Evolutionary conservation across 2,329 filamentous ascomycete species (phyloP).

Genomic region (Ceratocystis alfenasii): DNA sequence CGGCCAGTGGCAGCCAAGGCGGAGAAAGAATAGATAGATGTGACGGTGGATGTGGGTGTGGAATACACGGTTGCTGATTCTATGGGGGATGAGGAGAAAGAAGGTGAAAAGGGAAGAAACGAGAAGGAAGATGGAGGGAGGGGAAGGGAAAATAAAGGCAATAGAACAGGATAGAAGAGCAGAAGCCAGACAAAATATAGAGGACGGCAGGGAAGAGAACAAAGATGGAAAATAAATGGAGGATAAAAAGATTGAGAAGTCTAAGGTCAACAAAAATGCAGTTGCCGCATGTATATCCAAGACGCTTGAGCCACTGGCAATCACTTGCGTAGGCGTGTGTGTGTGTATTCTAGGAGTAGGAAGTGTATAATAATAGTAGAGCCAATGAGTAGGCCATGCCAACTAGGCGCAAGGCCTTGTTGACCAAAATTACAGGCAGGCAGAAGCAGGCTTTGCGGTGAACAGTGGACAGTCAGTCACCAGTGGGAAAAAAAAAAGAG

Average conservation of each 20-base stretch:
- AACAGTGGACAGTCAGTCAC: too few species aligned
- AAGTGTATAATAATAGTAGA: slow-evolving; percentile 11
- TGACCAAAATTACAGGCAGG: background rate
- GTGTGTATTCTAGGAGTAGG: slow-evolving; percentile 6
- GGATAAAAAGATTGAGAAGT: background rate
- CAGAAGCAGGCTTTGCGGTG: background rate
- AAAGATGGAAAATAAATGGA: background rate
- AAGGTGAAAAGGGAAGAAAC: background rate
- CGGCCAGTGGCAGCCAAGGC: background rate
- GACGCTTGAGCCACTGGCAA: slow-evolving; percentile 9
- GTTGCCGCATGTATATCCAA: background rate
- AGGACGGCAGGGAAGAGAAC: background rate
- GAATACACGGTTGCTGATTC: background rate
- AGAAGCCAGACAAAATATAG: background rate
- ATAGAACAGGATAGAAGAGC: background rate
- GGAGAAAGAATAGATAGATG: background rate
- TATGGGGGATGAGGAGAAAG: background rate
- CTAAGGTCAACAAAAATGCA: background rate
- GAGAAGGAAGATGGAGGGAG: background rate
- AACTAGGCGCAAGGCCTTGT: background rate
- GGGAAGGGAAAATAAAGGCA: background rate
- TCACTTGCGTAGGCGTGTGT: background rate
- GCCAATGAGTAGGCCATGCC: background rate
- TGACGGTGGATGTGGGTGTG: background rate
- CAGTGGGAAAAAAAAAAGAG: too few species aligned